Evolutionary conservation across 2,329 filamentous ascomycete species (phyloP), one percentile per base, ranked within the genome.

Genomic region (Fusarium redolens): DNA sequence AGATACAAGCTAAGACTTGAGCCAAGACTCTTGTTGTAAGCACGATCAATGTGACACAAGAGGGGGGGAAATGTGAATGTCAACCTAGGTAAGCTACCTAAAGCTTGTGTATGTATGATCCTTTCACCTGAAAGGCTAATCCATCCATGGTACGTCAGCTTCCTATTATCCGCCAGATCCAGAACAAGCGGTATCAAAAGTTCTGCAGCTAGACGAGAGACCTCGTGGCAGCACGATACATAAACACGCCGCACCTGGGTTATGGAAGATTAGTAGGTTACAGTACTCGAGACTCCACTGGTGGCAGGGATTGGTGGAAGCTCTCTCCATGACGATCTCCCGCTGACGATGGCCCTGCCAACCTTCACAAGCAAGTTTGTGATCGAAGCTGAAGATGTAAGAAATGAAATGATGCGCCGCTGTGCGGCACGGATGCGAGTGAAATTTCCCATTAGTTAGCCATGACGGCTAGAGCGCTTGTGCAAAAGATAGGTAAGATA

Each of bases 321-420:
- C 28, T 28, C 28, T 28, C 56, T 67, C 62, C 63, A 62, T 48
- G 73, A 66, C 73, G 74, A 76, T 76, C 74, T 76, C 74, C 74
- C 73, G 74, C 67, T 73, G 69, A 71, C 69, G 71, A 75, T 65
- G 65, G 62, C 51, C 63, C 64, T 56, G 58, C 43, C 51, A 55
- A 38, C 62, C 66, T 7, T 37, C 43, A 25, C 40, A 48, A 61
- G 31, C 38, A 61, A 40, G 55, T 50, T 28, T 28, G 40, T 35
- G 33, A 30, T n/a, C 13, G 9, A 7, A 54, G 50, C 33, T 54
- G 50, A 33, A 31, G 18, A 48, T 15, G 45, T 20, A 20, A 38
- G 8, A 18, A 40, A 52, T 28, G 22, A 50, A 37, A 28, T n/a
- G 43, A 61, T 52, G 35, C 57, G 57, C 37, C 25, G 35, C 41